Conservation (phyloP, 805 yeast species). For the Priceomyces melissophilus region DNA sequence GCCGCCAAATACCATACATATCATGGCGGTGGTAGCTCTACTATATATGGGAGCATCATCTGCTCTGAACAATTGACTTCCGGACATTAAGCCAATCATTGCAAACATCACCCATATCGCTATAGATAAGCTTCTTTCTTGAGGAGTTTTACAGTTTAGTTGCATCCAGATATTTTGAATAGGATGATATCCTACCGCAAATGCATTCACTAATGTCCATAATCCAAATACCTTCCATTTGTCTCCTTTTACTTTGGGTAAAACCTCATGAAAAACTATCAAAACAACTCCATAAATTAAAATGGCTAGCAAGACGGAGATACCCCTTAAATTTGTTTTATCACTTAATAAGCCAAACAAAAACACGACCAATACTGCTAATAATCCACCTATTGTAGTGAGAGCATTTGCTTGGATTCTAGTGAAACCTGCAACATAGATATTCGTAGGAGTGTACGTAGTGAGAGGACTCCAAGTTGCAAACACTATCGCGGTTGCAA, state of each 20-base stretch:
- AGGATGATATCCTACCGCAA: conserved; percentile 5
- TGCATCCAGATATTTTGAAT: conserved; percentile 5
- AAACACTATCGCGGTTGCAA: conserved; percentile 3
- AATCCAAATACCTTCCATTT: conserved; percentile 4
- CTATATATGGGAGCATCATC: conserved; percentile 1
- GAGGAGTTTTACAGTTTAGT: conserved; percentile 4
- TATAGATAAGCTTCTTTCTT: conserved; percentile 4
- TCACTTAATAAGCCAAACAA: conserved; percentile 4
- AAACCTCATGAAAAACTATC: conserved; percentile 1
- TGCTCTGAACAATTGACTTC: conserved; percentile 3
- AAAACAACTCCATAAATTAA: conserved; percentile 2
- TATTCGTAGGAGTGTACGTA: conserved; percentile 3
- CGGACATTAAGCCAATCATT: conserved; percentile 5
- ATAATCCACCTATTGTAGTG: conserved; percentile 2
- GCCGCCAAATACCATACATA: conserved; percentile 4
- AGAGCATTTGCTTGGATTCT: conserved; percentile 4
- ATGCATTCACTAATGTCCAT: conserved; percentile 4
- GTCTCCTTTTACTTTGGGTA: conserved; percentile 1
- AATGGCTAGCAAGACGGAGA: conserved; percentile 2
- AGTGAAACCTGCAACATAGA: conserved; percentile 3
- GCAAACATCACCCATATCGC: conserved; percentile 6
- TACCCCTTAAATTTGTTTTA: conserved; percentile 2
- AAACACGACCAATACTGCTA: conserved; percentile 2
- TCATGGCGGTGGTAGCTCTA: conserved; percentile 2
- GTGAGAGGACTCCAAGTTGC: conserved; percentile 6